Base-by-base conservation (phyloP, 2,329 filamentous ascomycete genomes). In the Diaporthe velutina region DNA sequence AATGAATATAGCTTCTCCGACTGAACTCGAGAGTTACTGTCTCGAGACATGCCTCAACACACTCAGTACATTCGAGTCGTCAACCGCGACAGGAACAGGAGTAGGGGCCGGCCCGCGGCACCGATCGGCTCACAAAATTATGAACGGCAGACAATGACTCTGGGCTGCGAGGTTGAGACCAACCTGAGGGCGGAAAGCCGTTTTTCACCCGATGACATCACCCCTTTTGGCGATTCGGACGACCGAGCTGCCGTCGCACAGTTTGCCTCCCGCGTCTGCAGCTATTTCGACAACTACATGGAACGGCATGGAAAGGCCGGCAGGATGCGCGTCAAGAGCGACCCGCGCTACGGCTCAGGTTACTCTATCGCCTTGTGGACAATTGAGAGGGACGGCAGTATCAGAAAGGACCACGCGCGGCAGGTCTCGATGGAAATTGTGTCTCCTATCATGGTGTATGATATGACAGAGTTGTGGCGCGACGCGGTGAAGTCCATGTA, bases 161-260 rank as follows among this genome's bases (percentile, higher is more conserved):
- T 61, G 35, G 57, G 57, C 15, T 61, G 57, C 57, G n/a, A n/a
- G n/a, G n/a, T n/a, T n/a, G n/a, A n/a, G n/a, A n/a, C 57, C 13
- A 61, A 61, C 13, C n/a, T 40, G n/a, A 28, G 57, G 35, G 35
- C 38, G 8, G 38, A 55, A 33, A 55, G 52, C 28, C 28, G 22
- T 8, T 28, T 13, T 15, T 40, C 22, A 4, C 22, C 12, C 1
- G 35, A 28, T 19, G 57, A 61, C 19, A 61, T 61, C 12, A 42
- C 57, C 12, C 57, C 22, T 25, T 61, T 61, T 10, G 57, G 19
- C 7, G 13, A 40, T 19, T 7, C 35, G 4, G 38, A 42, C 12
- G 57, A 42, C 13, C 3, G 33, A 19, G 57, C 38, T 17, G 57
- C 57, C 38, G 13, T 42, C 8, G 35, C 57, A 17, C 12, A 42